These are phyloP conservation scores for Syzygium malaccense DNA, from an alignment of 441 rosid species.

Conservation along the genomic window DNA sequence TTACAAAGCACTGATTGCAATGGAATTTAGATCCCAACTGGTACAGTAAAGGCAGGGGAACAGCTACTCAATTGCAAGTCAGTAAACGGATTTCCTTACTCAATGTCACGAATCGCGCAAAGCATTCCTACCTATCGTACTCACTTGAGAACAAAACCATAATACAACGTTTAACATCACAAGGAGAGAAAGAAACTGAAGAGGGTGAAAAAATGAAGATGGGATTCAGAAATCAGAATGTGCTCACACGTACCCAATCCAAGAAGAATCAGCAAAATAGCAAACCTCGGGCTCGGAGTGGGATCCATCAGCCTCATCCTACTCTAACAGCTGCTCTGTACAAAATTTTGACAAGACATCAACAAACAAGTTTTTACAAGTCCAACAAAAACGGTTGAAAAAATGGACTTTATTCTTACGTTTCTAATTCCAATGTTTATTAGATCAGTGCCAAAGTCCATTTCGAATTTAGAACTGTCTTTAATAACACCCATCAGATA, in stretches of 20 bases:
- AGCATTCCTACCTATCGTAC: not conserved
- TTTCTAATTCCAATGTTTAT: not conserved
- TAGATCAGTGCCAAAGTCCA: not conserved
- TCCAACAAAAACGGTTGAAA: not conserved
- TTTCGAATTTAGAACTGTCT: not conserved
- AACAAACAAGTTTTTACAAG: not conserved
- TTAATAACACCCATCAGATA: not conserved
- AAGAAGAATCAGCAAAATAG: constrained; percentile 30
- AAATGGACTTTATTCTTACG: not conserved
- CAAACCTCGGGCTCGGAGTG: constrained; percentile 19
- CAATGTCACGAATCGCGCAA: not conserved
- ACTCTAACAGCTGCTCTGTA: constrained; percentile 12
- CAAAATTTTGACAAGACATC: not conserved
- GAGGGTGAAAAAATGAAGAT: not conserved
- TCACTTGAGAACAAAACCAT: not conserved
- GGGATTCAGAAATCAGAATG: not conserved
- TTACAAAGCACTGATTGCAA: not conserved
- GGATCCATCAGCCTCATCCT: constrained; percentile 35
- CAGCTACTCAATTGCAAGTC: not conserved
- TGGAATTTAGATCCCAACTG: not conserved
- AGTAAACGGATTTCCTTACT: not conserved
- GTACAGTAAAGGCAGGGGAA: not conserved
- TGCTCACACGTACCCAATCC: constrained; percentile 33
- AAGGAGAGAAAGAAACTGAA: not conserved
- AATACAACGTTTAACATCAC: not conserved